Base-by-base conservation (phyloP, 2,329 filamentous ascomycete species). In the Fusarium subglutinans region DNA sequence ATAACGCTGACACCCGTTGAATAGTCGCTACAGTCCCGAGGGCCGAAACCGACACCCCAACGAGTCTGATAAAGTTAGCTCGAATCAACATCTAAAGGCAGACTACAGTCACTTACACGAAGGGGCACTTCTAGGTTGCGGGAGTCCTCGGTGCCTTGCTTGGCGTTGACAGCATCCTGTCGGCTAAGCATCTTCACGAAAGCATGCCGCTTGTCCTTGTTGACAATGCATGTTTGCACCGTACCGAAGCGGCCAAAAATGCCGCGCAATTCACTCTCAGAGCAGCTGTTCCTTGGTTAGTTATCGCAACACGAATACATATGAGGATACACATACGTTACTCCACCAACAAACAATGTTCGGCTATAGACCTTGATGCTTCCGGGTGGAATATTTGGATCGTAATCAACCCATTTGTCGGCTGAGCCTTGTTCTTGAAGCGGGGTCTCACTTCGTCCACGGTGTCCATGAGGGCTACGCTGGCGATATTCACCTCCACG, bases 171-270 rank as follows among this genome's bases (percentile, higher is more conserved):
- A 20, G 96, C 96, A 82, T 98, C 94, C 71, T 90, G 88, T 43
- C 97, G 94, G 73, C 90, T 96, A 76, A 96, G 90, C 96, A 99
- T 99, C 85, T 99, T 99, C 79, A 99, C 96, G 81, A 99, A 99
- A 11, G 96, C 96, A 83, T 99, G 96, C 24, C 96, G 93, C 85
- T 98, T 99, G 80, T 99, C 96, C 79, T 94, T 93, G 85, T 99
- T 98, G 76, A 98, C 95, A 75, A 99, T 99, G 83, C 96, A 98
- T 3, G 96, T 98, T 83, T 99, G 96, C 8, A 99, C 96, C 60
- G 91, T 87, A 67, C 96, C 96, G 80, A 92, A 98, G 51, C 91
- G 91, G 79, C 86, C 87, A 82, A 99, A 99, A 50, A 97, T 91
- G 57, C 85, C 86, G 60, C 95, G 91, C 60, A 99, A 88, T 81